Evolutionary conservation across 2,329 filamentous ascomycete genomes (phyloP), one percentile per base, ranked within the genome.

Genomic region (Xylariaceae sp.): DNA sequence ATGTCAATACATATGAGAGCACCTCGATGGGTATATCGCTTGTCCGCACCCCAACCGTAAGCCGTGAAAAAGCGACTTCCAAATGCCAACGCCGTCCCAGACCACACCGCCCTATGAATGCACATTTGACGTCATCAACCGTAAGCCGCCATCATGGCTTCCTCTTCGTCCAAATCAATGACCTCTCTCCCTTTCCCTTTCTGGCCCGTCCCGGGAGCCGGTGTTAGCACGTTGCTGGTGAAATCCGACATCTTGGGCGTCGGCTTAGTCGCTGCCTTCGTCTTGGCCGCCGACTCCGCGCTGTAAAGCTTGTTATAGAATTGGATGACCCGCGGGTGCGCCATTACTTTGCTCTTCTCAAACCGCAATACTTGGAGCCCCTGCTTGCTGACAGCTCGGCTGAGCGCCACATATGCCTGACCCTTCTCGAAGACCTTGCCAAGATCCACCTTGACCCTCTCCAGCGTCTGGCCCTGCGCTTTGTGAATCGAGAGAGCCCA

Each of bases 401-500:
- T 96, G 13, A 99, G 82, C 47, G 94, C 94, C 47, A 99, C 94
- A 66, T 99, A 99, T 6, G 94, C 94, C 70, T 99, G 94, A 0
- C 94, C 94, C 70, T 96, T 97, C 69, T 99, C 94, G 63, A 99
- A 99, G 1, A 96, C 89, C 56, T 84, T 88, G 31, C 90, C 89
- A 1, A 99, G 78, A 67, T 99, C 91, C 22, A 99, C 94, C 66
- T 96, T 96, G 54, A 99, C 94, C 46, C 93, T 81, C 65, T 96
- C 91, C 22, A 97, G 75, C 1, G 93, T 97, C 69, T 97, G 93
- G 1, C 93, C 93, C 68, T 97, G 93, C 1, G 94, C 94, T 72
- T 99, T 99, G 76, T 99, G 94, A 54, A 99, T 99, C 1, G 91
- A 96, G 17, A 99, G 74, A 2, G 94, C 94, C 94, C 94, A 99